A percentile compares a stretch with the other conserved stretches of the same genome.
phyloP scores from a whole-genome alignment of 306 rosid species.

The Fragaria nilgerrensis region DNA sequence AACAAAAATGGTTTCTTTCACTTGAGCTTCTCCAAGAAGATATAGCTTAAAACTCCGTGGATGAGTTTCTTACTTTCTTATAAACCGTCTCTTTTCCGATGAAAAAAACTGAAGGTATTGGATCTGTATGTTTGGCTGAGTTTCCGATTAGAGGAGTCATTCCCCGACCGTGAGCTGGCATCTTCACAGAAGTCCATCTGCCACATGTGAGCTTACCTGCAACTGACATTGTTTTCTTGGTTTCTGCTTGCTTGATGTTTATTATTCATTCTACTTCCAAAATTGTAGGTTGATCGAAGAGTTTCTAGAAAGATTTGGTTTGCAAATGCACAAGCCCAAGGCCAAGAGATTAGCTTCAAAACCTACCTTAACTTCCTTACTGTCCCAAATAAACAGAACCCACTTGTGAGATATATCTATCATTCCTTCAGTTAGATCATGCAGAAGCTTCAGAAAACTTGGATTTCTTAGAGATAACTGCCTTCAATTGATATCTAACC shows the following conservation, averaged over 20 bases:
- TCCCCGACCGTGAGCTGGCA: slow-evolving; percentile 81
- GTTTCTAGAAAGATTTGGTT: slow-evolving; percentile 71
- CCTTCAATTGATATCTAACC: background rate
- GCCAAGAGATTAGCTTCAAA: slow-evolving; percentile 33
- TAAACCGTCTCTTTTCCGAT: slow-evolving; percentile 21
- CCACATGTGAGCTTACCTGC: slow-evolving; percentile 58
- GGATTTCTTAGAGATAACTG: too few relatives aligned
- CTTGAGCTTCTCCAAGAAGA: slow-evolving; percentile 15
- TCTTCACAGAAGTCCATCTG: slow-evolving; percentile 77
- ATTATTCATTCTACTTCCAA: slow-evolving; percentile 15
- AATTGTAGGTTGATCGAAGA: slow-evolving; percentile 79
- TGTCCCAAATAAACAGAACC: slow-evolving; percentile 26
- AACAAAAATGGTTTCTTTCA: background rate
- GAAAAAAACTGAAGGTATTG: slow-evolving; percentile 64
- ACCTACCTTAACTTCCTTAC: slow-evolving; percentile 27
- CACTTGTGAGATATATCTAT: slow-evolving; percentile 23
- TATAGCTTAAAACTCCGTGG: background rate
- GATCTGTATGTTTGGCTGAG: slow-evolving; percentile 98
- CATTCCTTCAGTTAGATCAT: background rate
- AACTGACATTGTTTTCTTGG: background rate
- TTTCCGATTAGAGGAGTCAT: slow-evolving; percentile 76
- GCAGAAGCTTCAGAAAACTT: background rate
- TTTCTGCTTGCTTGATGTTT: background rate
- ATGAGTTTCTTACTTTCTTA: background rate
- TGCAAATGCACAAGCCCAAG: slow-evolving; percentile 64